Evolutionary conservation across 192 early-diverging fungal species (phyloP).

Genomic region (Spizellomyces sp.): DNA sequence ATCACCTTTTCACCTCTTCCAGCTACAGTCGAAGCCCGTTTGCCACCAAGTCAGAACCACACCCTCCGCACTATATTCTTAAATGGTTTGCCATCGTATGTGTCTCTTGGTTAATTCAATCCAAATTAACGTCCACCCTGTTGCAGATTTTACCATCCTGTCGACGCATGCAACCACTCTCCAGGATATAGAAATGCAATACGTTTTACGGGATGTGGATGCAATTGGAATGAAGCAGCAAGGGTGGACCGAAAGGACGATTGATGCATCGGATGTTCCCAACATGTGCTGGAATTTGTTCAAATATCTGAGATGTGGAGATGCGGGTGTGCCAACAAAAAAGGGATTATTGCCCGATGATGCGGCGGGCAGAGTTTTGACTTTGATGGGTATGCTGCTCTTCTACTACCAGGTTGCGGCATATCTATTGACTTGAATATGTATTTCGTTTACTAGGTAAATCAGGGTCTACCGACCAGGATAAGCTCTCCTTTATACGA

Average conservation of each 20-base stretch:
- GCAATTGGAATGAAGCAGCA: background rate
- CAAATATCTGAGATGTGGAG: background rate
- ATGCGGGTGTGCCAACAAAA: background rate
- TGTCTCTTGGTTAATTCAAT: background rate
- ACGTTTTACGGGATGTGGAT: constrained; percentile 3
- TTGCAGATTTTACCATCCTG: constrained; percentile 5
- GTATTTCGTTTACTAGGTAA: background rate
- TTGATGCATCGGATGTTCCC: background rate
- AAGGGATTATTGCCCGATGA: background rate
- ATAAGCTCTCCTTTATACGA: background rate
- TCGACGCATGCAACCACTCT: background rate
- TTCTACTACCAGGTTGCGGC: background rate
- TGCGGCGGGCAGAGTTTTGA: background rate
- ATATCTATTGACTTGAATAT: background rate
- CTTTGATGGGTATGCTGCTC: constrained; percentile 3
- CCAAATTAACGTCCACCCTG: background rate
- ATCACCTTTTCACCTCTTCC: too few relatives aligned
- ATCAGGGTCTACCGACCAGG: background rate
- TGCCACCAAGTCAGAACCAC: background rate
- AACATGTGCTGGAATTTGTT: constrained; percentile 2
- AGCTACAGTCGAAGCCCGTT: too few relatives aligned
- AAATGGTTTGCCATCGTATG: background rate
- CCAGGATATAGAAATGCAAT: background rate
- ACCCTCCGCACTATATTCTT: background rate
- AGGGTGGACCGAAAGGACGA: background rate